Base-by-base conservation (phyloP, 768 basidiomycete species). In the Pluteus cervinus region DNA sequence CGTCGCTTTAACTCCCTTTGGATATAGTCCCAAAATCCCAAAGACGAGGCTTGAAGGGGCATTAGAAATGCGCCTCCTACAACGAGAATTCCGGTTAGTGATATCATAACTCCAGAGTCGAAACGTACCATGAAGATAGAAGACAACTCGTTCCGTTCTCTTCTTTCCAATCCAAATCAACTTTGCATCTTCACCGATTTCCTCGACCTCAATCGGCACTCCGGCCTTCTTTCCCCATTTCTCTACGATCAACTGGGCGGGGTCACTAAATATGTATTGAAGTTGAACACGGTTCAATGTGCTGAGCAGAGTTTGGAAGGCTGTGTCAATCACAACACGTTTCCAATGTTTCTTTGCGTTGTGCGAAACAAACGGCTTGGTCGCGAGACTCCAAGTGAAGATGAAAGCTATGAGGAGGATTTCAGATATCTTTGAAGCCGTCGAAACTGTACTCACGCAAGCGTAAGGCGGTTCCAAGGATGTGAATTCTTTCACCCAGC, bases 161-260 rank as follows among this genome's bases (percentile, higher is more conserved):
- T 54, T 57, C 1, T 53, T 49, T 9, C 58, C 58, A 33, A 61
- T 42, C 64, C 64, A 66, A 22, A 56, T 42, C 5, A 64, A 40
- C 26, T 39, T 44, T 1, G 56, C 56, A 24, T 45, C 50, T 5
- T 51, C 41, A 12, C 47, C 54, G 5, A 62, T 29, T 5, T 58
- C 54, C 15, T 62, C 62, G 11, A 55, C 39, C 5, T 45, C 28
- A 20, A 39, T 20, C 1, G 48, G 43, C 2, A 55, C 35, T 5
- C 40, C 39, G 9, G 31, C 36, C 22, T 43, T 36, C 42, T 55
- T 51, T 3, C 51, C 40, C 48, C 50, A 55, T 22, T 42, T 24
- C 46, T 36, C 32, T 26, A 62, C 1, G 48, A 51, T 8, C 35
- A 41, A 9, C 30, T 21, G 31, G 20, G 36, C 7, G 14, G 52